Evolutionary conservation across 2,329 filamentous ascomycete species (phyloP), one percentile per base, ranked within the genome.

Genomic region (Epichloe gansuensis): DNA sequence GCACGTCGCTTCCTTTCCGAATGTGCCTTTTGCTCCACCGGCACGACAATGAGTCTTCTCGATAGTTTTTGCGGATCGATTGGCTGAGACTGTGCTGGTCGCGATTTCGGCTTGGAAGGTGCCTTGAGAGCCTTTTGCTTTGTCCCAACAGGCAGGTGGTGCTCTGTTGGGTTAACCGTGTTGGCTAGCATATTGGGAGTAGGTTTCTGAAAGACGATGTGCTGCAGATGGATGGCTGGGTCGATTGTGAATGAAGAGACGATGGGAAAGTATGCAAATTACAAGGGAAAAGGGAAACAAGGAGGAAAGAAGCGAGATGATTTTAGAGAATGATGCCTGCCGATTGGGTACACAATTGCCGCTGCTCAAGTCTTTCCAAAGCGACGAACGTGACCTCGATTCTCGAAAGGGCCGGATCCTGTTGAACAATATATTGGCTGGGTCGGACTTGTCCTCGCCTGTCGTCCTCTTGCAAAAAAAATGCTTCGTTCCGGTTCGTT

Each of bases 41-140:
- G 64, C 17, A 82, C 73, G 11, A 71, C 56, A 47, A 70, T 68
- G 25, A 83, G 68, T 17, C 78, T 74, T 35, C 73, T 70, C 11
- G 72, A 70, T 31, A 83, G 64, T 51, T 83, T 78, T 31, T 75
- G 71, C 0, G 80, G 69, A 54, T 82, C 78, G 45, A 82, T 64
- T 2, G 68, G 63, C 35, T 63, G 57, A 11, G 66, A 61, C 1
- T 59, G 58, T 25, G 61, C 57, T 12, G 59, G 53, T 41, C 54
- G 55, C 25, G 54, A 52, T 21, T 55, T 58, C 36, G 51, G 39
- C 23, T 51, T 51, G 11, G 43, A 48, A 15, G 38, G 23, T 36
- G 17, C 41, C 35, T 40, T 23, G 8, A 50, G 35, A 17, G 15
- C 35, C 35, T 51, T 49, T n/a, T 42, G 42, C 41, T 44, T 48